Evolutionary conservation across 352 stramenopile species (phyloP).

Genomic region (Globisporangium acanthophoron): DNA sequence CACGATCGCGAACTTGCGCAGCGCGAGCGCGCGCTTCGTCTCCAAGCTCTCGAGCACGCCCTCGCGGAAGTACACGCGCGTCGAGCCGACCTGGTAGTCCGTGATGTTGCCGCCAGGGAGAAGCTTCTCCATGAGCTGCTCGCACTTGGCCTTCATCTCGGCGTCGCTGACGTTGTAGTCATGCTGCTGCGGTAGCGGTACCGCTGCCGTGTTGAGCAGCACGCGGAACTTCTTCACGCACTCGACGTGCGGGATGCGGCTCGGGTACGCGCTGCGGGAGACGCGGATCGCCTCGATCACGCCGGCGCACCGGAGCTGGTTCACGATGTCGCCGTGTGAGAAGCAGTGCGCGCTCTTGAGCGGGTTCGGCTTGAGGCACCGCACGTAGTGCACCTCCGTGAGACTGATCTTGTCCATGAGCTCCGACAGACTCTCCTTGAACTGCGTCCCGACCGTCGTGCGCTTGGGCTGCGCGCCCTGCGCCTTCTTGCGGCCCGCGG

Average conservation of each 20-base stretch:
- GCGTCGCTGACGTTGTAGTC: conserved; percentile 33
- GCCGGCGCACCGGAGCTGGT: conserved; percentile 76
- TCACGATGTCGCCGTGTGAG: conserved; percentile 69
- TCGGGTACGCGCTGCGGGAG: conserved; percentile 81
- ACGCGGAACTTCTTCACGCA: conserved; percentile 82
- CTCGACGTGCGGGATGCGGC: conserved; percentile 66
- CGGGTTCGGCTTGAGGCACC: conserved; percentile 79
- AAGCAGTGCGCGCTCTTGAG: conserved; percentile 74
- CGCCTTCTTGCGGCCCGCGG: conserved; percentile 30
- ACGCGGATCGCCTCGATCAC: conserved; percentile 87
- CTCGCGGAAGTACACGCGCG: conserved; percentile 84
- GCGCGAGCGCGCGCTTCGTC: conserved; percentile 57
- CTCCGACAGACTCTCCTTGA: conserved; percentile 77
- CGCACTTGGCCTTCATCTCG: conserved; percentile 53
- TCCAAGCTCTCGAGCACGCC: conserved; percentile 76
- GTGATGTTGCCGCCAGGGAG: conserved; percentile 64
- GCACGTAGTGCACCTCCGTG: conserved; percentile 84
- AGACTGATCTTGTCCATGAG: conserved; percentile 86
- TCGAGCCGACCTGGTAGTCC: conserved; percentile 85
- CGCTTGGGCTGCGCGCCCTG: conserved; percentile 49
- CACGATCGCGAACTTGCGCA: conserved; percentile 72
- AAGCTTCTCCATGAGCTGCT: conserved; percentile 63
- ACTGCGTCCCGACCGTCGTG: conserved; percentile 79
- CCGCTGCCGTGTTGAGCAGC: conserved; percentile 25
- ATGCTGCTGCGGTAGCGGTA: conserved; percentile 8